These are phyloP conservation scores for Quercus mongolica DNA, from an alignment of 306 rosid genomes.

Conservation along the genomic window DNA sequence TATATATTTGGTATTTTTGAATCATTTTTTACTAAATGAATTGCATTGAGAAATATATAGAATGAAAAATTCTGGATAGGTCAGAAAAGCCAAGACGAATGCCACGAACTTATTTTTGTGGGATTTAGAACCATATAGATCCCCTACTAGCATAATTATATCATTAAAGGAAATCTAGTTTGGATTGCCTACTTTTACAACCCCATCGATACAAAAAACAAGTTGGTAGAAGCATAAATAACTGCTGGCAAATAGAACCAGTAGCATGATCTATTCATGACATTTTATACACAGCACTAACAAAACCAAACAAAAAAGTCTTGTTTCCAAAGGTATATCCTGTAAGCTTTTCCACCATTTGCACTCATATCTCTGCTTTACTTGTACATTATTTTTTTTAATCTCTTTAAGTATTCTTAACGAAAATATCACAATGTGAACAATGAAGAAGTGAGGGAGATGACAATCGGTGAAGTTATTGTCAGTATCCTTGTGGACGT, in stretches of 20 bases:
- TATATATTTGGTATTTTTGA: too few species aligned
- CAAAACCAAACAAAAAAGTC: neutral
- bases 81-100: neutral
- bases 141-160: neutral
- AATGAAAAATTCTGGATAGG: neutral
- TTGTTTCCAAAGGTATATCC: neutral
- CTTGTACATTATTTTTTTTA: neutral
- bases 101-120: neutral
- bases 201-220: neutral
- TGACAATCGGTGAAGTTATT: neutral
- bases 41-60: neutral
- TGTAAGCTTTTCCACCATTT: neutral
- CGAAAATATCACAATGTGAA: neutral
- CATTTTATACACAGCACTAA: neutral
- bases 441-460: constrained; percentile 9
- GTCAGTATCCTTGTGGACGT: constrained; percentile 7
- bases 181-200: neutral
- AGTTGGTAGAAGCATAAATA: neutral
- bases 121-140: neutral
- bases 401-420: neutral
- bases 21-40: neutral
- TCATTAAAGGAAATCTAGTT: neutral
- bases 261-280: neutral
- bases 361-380: neutral
- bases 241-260: neutral